A percentile compares a stretch with the other conserved stretches of the same genome.
These are phyloP conservation scores for Dipteronia dyeriana DNA, from an alignment of 345 rosid genomes.

Conservation along the genomic window DNA sequence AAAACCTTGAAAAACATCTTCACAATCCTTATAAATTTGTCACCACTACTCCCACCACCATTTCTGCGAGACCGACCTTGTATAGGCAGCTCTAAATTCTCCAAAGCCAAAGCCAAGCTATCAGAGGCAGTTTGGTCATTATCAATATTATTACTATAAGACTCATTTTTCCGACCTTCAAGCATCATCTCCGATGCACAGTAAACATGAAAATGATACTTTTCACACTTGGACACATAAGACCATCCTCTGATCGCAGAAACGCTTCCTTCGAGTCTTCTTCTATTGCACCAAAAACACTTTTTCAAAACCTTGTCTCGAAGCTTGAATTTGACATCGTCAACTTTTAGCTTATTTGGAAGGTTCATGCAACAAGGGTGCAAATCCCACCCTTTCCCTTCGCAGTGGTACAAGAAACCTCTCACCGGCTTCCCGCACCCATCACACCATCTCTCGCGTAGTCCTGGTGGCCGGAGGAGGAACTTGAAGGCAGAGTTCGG, in stretches of 20 bases:
- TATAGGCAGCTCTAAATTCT: constrained; percentile 6
- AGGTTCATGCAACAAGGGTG: constrained; percentile 17
- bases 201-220: constrained; percentile 16
- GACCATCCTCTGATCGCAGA: constrained; percentile 15
- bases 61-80: neutral
- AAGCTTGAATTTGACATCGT: neutral
- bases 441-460: neutral
- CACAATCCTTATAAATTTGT: constrained; percentile 1
- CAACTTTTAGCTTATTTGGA: neutral
- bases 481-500: constrained; percentile 5
- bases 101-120: constrained; percentile 12
- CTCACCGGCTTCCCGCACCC: constrained; percentile 8
- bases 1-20: constrained; percentile 1
- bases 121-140: too few species aligned
- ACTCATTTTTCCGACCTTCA: neutral
- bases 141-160: too few species aligned
- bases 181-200: constrained; percentile 7
- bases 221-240: constrained; percentile 9
- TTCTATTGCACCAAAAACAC: constrained; percentile 17
- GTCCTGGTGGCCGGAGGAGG: neutral
- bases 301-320: neutral
- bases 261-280: neutral
- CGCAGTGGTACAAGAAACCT: constrained; percentile 11
- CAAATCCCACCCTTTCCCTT: neutral
- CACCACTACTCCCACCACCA: neutral